These are phyloP conservation scores for Rhexocercosporidium sp. DNA, from an alignment of 2,329 filamentous ascomycete species.

Conservation along the genomic window DNA sequence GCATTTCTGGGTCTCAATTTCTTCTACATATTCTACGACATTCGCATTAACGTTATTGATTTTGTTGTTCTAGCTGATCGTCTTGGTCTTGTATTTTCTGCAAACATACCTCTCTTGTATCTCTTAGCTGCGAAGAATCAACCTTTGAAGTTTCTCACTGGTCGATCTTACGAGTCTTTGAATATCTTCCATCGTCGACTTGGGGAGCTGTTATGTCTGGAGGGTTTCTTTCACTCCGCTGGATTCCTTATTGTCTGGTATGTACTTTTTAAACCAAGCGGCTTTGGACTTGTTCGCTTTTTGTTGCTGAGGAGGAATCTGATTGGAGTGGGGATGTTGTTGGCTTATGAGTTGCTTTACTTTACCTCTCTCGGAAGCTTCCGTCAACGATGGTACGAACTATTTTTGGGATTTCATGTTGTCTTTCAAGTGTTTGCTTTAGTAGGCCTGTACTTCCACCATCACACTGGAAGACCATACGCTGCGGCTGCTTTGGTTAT, in stretches of 20 bases:
- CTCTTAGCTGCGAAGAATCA: conserved; percentile 71
- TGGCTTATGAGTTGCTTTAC: conserved; percentile 65
- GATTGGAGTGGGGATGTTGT: conserved; percentile 59
- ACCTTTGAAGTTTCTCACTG: conserved; percentile 63
- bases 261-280: conserved; percentile 53
- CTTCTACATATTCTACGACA: conserved; percentile 61
- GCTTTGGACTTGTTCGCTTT: conserved; percentile 55
- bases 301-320: conserved; percentile 57
- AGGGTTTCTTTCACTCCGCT: conserved; percentile 59
- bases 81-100: conserved; percentile 46
- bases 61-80: conserved; percentile 56
- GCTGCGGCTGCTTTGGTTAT: conserved; percentile 58
- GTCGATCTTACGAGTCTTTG: conserved; percentile 68
- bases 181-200: conserved; percentile 70
- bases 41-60: conserved; percentile 53
- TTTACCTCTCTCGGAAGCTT: conserved; percentile 65
- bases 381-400: conserved; percentile 64
- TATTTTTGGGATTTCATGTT: conserved; percentile 65
- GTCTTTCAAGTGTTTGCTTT: conserved; percentile 60
- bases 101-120: conserved; percentile 61
- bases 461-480: conserved; percentile 56
- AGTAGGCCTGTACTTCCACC: conserved; percentile 64
- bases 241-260: conserved; percentile 63
- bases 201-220: conserved; percentile 65
- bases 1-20: conserved; percentile 58